Conservation (phyloP, 208 protist genomes). For the Crithidia fasciculata region DNA sequence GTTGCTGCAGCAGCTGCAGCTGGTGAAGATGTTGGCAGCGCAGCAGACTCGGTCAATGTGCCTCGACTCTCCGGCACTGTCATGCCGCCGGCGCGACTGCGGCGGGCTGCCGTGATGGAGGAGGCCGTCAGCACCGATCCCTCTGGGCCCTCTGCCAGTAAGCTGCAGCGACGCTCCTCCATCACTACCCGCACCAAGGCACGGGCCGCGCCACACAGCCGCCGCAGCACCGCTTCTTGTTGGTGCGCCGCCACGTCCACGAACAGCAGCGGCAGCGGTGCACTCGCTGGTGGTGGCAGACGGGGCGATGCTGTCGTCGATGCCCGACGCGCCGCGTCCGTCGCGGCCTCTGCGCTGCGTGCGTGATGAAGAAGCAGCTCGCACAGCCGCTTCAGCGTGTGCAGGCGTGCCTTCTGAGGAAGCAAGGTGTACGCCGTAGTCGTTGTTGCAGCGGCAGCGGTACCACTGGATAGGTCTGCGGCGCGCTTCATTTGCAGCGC, state of each 20-base stretch:
- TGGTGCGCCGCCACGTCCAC: conserved; percentile 43
- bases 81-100: background rate
- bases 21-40: too few relatives aligned
- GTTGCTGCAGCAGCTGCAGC: background rate
- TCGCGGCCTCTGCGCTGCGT: conserved; percentile 12
- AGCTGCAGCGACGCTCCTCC: conserved; percentile 72
- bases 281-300: background rate
- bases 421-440: conserved; percentile 52
- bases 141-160: conserved; percentile 68
- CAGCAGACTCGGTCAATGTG: background rate
- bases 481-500: background rate
- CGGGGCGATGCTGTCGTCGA: background rate
- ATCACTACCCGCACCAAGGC: conserved; percentile 79
- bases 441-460: background rate
- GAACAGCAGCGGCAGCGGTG: conserved; percentile 24
- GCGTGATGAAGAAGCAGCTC: conserved; percentile 58
- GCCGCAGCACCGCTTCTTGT: conserved; percentile 53
- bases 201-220: conserved; percentile 54
- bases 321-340: background rate
- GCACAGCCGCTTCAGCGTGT: conserved; percentile 71
- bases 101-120: conserved; percentile 27
- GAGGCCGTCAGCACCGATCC: conserved; percentile 67
- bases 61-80: background rate
- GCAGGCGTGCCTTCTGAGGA: conserved; percentile 80
- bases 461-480: background rate